Evolutionary conservation across 805 yeast genomes (phyloP).

Genomic region (Cyberlindnera mycetangii): DNA sequence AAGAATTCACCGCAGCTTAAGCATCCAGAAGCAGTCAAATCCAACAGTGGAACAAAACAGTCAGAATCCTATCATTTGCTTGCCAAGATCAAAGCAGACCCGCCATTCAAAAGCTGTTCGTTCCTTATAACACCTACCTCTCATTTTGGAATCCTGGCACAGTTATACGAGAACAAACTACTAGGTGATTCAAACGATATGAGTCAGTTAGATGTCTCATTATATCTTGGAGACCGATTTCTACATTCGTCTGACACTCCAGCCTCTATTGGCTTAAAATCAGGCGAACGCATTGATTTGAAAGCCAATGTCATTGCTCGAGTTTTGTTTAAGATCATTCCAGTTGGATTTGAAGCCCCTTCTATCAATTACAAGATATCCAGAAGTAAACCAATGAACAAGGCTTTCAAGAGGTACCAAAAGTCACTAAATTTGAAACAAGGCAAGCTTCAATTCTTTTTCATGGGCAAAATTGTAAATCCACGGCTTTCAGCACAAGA

Average conservation of each 20-base stretch:
- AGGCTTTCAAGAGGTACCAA: not conserved
- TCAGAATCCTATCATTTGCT: no score
- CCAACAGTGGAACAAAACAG: no score
- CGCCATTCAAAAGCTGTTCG: not conserved
- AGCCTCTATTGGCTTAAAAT: not conserved
- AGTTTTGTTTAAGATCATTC: not conserved
- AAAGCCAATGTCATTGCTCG: not conserved
- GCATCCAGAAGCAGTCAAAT: no score
- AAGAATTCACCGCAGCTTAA: no score
- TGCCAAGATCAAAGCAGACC: not conserved
- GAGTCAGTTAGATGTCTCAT: not conserved
- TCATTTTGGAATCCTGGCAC: not conserved
- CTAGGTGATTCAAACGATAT: not conserved
- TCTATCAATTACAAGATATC: not conserved
- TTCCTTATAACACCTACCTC: not conserved
- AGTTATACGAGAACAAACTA: not conserved
- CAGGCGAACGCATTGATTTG: not conserved
- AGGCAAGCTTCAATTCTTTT: not conserved
- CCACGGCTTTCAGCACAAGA: not conserved
- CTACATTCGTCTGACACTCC: not conserved
- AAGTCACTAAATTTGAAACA: not conserved
- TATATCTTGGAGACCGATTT: not conserved
- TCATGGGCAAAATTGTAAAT: not conserved
- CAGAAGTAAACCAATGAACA: not conserved
- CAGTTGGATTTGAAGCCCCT: not conserved